Base-by-base conservation (phyloP, 2,329 filamentous ascomycete genomes). In the Sclerotinia nivalis region DNA sequence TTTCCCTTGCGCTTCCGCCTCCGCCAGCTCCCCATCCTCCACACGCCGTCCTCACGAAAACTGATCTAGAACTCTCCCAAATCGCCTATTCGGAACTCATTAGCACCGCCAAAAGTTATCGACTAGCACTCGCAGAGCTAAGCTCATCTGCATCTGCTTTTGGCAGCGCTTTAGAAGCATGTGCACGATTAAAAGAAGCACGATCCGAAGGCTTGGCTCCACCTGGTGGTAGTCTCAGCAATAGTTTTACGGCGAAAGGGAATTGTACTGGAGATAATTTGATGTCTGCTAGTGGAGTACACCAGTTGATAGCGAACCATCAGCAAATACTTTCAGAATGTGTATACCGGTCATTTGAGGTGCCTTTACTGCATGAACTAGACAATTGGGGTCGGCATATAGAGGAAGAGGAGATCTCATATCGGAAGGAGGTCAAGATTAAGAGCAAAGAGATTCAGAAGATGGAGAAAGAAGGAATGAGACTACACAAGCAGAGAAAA, bases 271-370 rank as follows among this genome's bases (percentile, higher is more conserved):
- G 88, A 22, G 88, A 90, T 79, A 83, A 84, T 67, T 82, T 91
- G 58, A 81, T 91, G 71, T 84, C 87, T 43, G 86, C 88, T 18
- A 86, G 87, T 47, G 89, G 89, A 49, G 83, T 91, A 54, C 89
- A 91, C 77, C 87, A 91, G 75, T 83, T 91, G 28, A 83, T 90
- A 70, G 88, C 88, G 59, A 91, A 91, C 80, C 89, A 91, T 81
- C 87, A 90, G 78, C 88, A 90, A 76, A 91, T 91, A 74, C 84
- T 91, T 4, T 87, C 84, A 73, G 89, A 91, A 79, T 90, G 88
- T 0, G 87, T 91, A 12, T 91, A 91, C 79, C 84, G 88, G 68
- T 84, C 83, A 70, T 91, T 91, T 77, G 89, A 91, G 79, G 88
- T 91, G 50, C 89, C 89, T 5, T 81, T 91, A 31, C 82, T 91